These are phyloP conservation scores for Trametes gibbosa DNA, from an alignment of 768 basidiomycete genomes.

Conservation along the genomic window DNA sequence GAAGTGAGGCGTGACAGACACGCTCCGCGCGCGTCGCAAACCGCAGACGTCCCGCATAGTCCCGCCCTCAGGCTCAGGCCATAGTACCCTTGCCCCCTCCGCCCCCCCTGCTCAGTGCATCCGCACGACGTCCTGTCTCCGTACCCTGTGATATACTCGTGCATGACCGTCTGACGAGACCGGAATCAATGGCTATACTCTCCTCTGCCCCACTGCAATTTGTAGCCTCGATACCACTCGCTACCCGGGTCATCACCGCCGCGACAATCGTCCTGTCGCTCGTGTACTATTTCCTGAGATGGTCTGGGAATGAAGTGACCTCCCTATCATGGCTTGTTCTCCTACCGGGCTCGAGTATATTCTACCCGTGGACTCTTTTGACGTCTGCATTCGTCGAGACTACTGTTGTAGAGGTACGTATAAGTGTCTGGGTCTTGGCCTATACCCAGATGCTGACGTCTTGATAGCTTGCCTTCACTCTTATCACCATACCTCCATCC, in stretches of 20 bases:
- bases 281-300: slow-evolving; percentile 64
- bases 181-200: slow-evolving; percentile 63
- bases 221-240: slow-evolving; percentile 71
- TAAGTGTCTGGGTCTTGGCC: not conserved
- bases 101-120: not conserved
- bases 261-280: slow-evolving; percentile 57
- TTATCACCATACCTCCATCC: slow-evolving; percentile 76
- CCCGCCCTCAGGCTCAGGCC: not conserved
- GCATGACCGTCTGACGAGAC: slow-evolving; percentile 15
- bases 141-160: slow-evolving; percentile 6
- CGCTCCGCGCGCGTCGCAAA: slow-evolving; percentile 9
- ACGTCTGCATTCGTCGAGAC: slow-evolving; percentile 87
- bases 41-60: not conserved
- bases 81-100: not conserved
- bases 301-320: slow-evolving; percentile 42
- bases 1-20: slow-evolving; percentile 18
- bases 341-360: slow-evolving; percentile 76
- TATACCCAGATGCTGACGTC: slow-evolving; percentile 7
- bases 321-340: slow-evolving; percentile 69
- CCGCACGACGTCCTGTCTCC: not conserved
- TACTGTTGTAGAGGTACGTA: slow-evolving; percentile 75
- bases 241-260: slow-evolving; percentile 70
- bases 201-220: slow-evolving; percentile 63
- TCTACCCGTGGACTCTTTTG: slow-evolving; percentile 92
- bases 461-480: slow-evolving; percentile 68